phyloP scores from a whole-genome alignment of 2,329 filamentous ascomycete genomes.

The Penicillium sp. region DNA sequence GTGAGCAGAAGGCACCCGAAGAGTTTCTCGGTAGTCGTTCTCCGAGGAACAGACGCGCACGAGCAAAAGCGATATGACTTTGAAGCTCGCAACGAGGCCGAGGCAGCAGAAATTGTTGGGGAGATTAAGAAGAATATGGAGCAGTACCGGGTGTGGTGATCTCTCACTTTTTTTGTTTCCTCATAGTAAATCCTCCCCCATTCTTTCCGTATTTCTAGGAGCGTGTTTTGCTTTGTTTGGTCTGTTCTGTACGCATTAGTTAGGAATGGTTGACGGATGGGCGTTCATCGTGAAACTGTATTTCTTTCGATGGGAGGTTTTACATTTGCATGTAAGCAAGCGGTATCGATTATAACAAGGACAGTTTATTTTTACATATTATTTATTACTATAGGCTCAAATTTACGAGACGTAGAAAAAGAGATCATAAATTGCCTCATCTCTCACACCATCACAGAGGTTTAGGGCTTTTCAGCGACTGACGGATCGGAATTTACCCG shows the following conservation, averaged over 20 bases:
- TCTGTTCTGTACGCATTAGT: not conserved
- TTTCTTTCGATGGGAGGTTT: not conserved
- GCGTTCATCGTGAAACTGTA: not conserved
- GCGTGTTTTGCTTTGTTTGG: not conserved
- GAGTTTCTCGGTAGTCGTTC: conserved; percentile 60
- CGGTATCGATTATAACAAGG: not conserved
- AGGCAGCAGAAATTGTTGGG: conserved; percentile 59
- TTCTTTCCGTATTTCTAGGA: not conserved
- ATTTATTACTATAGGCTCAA: too few relatives aligned
- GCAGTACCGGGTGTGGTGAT: conserved; percentile 37
- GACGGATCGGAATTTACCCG: too few relatives aligned
- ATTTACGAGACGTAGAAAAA: not conserved
- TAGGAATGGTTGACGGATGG: not conserved
- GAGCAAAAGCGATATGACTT: conserved; percentile 67
- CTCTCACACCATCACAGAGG: too few relatives aligned
- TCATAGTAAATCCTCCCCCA: not conserved
- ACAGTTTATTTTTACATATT: not conserved
- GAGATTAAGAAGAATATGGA: conserved; percentile 60
- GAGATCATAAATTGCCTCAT: too few relatives aligned
- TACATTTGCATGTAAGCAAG: not conserved
- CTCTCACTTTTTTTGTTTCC: conserved; percentile 20
- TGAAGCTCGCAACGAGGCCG: conserved; percentile 54
- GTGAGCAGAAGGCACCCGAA: conserved; percentile 62
- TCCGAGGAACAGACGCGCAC: conserved; percentile 57
- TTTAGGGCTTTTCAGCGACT: too few relatives aligned